Conservation (phyloP, 177 flowering plant species). For the Tripterygium wilfordii region DNA sequence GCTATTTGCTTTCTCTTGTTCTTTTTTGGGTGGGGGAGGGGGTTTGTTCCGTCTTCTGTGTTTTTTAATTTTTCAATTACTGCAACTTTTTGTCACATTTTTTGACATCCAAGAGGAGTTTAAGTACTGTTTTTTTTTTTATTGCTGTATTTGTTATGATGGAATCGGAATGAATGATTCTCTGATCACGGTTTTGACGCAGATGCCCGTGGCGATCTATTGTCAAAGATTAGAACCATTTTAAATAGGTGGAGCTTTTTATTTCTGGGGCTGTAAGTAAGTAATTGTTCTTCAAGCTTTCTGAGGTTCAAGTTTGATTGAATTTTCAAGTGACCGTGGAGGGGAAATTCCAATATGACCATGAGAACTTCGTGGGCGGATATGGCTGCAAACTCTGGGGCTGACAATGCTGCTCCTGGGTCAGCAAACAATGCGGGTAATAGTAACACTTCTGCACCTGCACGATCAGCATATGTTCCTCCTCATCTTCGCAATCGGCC, state of each 20-base stretch:
- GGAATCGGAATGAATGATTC: too few species aligned
- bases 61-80: too few species aligned
- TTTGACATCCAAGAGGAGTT: too few species aligned
- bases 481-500: conserved; percentile 70
- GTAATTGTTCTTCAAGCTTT: conserved; percentile 2
- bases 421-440: conserved; percentile 21
- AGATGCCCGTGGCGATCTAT: too few species aligned
- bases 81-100: too few species aligned
- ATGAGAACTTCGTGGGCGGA: conserved; percentile 72
- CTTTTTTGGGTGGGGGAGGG: too few species aligned
- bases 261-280: neutral
- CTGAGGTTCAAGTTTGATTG: neutral
- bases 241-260: neutral
- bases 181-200: too few species aligned
- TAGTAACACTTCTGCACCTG: conserved; percentile 17
- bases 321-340: neutral
- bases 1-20: too few species aligned
- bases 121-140: too few species aligned
- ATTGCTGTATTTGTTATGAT: too few species aligned
- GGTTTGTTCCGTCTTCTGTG: too few species aligned
- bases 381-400: conserved; percentile 48
- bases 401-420: conserved; percentile 39
- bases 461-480: conserved; percentile 55
- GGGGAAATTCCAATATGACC: conserved; percentile 18
- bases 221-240: too few species aligned